A percentile compares a stretch with the other conserved stretches of the same genome.
Conservation (phyloP, 768 basidiomycete species). For the Tulasnella calospora region DNA sequence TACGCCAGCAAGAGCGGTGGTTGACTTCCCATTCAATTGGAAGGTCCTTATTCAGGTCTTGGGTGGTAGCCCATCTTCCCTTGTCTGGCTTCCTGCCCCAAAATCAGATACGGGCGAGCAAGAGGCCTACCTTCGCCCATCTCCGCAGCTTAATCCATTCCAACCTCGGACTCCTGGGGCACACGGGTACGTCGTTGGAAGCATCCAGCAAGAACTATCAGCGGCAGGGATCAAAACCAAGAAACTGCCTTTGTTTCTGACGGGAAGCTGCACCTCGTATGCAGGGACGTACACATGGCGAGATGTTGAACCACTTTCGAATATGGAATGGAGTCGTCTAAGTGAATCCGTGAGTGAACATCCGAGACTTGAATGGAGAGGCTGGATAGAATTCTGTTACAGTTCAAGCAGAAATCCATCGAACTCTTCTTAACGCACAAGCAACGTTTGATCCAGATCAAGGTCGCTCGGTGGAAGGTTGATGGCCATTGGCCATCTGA, state of each 20-base stretch:
- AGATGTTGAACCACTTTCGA: background rate
- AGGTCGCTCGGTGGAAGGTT: background rate
- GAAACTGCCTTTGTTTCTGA: background rate
- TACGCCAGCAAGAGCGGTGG: background rate
- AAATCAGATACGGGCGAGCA: background rate
- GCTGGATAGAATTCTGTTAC: background rate
- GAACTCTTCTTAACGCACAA: background rate
- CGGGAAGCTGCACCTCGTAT: background rate
- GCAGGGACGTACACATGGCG: background rate
- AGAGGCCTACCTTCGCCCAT: background rate
- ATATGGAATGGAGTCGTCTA: background rate
- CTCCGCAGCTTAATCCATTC: background rate
- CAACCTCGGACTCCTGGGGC: background rate
- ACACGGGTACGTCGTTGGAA: background rate
- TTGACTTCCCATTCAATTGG: background rate
- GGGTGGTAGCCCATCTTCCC: background rate
- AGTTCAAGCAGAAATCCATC: background rate
- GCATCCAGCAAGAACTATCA: background rate
- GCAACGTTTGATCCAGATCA: background rate
- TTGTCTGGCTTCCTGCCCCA: background rate
- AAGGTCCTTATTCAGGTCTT: background rate
- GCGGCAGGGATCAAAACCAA: background rate
- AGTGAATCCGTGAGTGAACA: background rate
- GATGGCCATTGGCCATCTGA: background rate
- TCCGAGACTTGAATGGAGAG: background rate